Conservation (phyloP, 1,284 basidiomycete genomes). For the Sanghuangporus sanghuang region DNA sequence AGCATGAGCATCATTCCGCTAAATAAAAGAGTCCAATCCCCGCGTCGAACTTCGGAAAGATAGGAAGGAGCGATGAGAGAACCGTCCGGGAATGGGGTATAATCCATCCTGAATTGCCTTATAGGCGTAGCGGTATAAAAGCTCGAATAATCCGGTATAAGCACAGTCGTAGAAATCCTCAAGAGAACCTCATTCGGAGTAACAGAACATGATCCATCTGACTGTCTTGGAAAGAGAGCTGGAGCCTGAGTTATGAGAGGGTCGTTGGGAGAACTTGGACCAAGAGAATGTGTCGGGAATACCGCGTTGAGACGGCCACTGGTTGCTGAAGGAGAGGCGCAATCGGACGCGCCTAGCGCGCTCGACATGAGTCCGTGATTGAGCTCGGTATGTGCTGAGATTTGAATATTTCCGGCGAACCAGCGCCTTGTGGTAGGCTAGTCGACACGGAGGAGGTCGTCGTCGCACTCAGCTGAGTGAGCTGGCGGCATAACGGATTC, state of each 20-base stretch:
- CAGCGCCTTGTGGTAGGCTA: constrained; percentile 1
- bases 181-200: constrained; percentile 39
- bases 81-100: constrained; percentile 47
- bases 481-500: not conserved
- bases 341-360: not conserved
- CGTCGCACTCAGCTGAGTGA: not conserved
- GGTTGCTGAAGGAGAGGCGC: not conserved
- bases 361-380: not conserved
- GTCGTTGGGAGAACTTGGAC: not conserved
- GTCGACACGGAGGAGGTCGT: constrained; percentile 1
- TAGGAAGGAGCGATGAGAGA: constrained; percentile 52
- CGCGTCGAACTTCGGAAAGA: constrained; percentile 35
- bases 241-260: constrained; percentile 6
- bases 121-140: constrained; percentile 40
- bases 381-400: not conserved
- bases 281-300: not conserved
- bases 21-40: constrained; percentile 43
- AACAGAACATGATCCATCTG: constrained; percentile 6
- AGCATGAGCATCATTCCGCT: constrained; percentile 45
- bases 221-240: constrained; percentile 5
- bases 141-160: constrained; percentile 42
- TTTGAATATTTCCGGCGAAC: not conserved
- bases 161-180: constrained; percentile 43
- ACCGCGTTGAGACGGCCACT: not conserved
- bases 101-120: constrained; percentile 42